Evolutionary conservation across 202 grass and related monocot species (phyloP).

Genomic region (Elaeis oleifera): DNA sequence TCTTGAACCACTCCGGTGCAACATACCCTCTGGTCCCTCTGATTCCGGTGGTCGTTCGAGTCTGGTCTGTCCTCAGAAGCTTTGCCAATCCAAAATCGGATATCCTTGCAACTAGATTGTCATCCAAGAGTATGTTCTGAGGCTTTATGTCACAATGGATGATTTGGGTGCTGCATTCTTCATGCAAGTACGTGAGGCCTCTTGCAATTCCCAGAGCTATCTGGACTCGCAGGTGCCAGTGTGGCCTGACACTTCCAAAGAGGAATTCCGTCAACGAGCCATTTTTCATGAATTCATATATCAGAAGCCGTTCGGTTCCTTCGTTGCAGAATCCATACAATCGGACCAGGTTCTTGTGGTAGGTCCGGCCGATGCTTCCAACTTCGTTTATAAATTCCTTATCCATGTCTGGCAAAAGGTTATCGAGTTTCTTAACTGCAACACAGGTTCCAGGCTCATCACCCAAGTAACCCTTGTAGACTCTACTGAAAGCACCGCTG

Average conservation of each 20-base stretch:
- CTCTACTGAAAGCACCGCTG: constrained; percentile 18
- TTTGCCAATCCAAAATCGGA: constrained; percentile 15
- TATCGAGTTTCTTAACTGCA: constrained; percentile 60
- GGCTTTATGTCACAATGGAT: constrained; percentile 14
- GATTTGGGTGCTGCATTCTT: constrained; percentile 8
- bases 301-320: background rate
- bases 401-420: constrained; percentile 31
- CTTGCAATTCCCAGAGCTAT: constrained; percentile 1
- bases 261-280: background rate
- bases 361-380: constrained; percentile 42
- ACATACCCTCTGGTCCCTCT: constrained; percentile 13
- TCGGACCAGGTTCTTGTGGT: constrained; percentile 64
- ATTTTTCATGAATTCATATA: background rate
- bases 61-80: constrained; percentile 1
- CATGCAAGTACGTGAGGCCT: constrained; percentile 5
- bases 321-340: constrained; percentile 25
- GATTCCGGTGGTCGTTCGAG: background rate
- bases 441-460: background rate
- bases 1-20: constrained; percentile 14
- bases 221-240: constrained; percentile 1
- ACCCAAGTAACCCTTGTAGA: constrained; percentile 42
- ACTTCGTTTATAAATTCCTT: constrained; percentile 62
- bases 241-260: background rate
- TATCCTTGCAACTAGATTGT: constrained; percentile 4
- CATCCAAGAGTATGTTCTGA: constrained; percentile 10